phyloP scores from a whole-genome alignment of 2,329 filamentous ascomycete genomes.

The Camptophora hylomeconis region DNA sequence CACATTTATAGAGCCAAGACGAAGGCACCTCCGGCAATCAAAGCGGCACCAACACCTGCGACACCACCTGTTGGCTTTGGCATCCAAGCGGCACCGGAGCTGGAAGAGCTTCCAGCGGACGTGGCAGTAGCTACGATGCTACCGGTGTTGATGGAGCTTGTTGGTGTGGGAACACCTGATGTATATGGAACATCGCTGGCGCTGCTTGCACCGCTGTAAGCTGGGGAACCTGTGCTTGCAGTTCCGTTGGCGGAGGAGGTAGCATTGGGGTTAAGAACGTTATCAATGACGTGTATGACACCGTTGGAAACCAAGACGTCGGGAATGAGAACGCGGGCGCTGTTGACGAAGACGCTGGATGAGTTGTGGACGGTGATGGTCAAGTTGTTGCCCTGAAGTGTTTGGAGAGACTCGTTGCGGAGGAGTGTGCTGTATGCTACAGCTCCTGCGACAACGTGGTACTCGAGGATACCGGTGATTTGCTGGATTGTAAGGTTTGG shows the following conservation, averaged over 20 bases:
- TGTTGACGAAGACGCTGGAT: constrained; percentile 36
- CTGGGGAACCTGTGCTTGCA: constrained; percentile 35
- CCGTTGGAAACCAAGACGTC: constrained; percentile 43
- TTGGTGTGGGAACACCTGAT: constrained; percentile 36
- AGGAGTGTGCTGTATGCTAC: constrained; percentile 41
- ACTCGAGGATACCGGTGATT: constrained; percentile 43
- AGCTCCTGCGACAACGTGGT: constrained; percentile 47
- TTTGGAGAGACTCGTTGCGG: constrained; percentile 24
- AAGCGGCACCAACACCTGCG: constrained; percentile 16
- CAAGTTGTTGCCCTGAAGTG: constrained; percentile 36
- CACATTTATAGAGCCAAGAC: too few species aligned
- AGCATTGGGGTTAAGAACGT: constrained; percentile 46
- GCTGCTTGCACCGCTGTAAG: constrained; percentile 41
- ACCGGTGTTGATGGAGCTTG: constrained; percentile 11
- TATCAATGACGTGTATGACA: constrained; percentile 46
- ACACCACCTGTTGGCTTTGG: constrained; percentile 16
- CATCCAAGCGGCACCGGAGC: constrained; percentile 7
- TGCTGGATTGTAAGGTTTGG: constrained; percentile 33
- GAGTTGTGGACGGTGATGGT: constrained; percentile 33
- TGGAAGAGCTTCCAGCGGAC: constrained; percentile 4
- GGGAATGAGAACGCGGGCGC: constrained; percentile 36
- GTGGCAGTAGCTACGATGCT: constrained; percentile 1
- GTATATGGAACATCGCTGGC: constrained; percentile 42
- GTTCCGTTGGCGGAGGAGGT: constrained; percentile 31
- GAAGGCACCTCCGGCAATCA: constrained; percentile 15